Base-by-base conservation (phyloP, 371 early-diverging fungal genomes). In the Rhizopus arrhizus region DNA sequence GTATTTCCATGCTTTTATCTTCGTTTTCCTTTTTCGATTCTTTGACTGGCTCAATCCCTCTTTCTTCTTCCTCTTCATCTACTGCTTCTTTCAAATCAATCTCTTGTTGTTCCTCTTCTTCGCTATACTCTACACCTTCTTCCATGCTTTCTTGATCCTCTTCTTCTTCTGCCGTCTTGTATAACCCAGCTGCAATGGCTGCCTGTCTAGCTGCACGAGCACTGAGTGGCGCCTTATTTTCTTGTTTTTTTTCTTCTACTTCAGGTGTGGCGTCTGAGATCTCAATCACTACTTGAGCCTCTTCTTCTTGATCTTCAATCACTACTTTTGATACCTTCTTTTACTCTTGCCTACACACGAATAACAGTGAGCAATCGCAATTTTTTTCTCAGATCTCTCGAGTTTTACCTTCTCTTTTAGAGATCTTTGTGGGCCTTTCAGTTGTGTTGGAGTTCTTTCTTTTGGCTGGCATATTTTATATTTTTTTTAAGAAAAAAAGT, bases 151-250 rank as follows among this genome's bases (percentile, higher is more conserved):
- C 29, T 38, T 45, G 45, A 5, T 48, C 31, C 4, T 51, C 28
- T 12, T 55, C 62, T 1, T 53, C 56, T 35, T 34, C 43, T n/a
- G 45, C 47, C 28, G 56, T 45, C 9, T 48, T 68, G 22, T 63
- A 63, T n/a, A 50, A 34, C 0, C 68, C 68, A 34, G 64, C 43
- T 8, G 45, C 35, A 12, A 59, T 67, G 13, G 67, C 67, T 36
- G 67, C 67, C 49, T 42, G 42, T 49, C 68, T 35, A 9, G 68
- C 68, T 8, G 64, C 68, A 42, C 63, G 45, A 10, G 68, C 68
- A 53, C 68, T 68, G 35, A 68, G n/a, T 13, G 63, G 67, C 3
- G 34, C 43, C 29, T 15, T 11, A 13, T 11, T 6, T 15, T 15
- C 13, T n/a, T 43, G 6, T n/a, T 6, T 43, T n/a, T 43, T n/a